Conservation (phyloP, 2,329 filamentous ascomycete species). For the Fusarium albosuccineum region DNA sequence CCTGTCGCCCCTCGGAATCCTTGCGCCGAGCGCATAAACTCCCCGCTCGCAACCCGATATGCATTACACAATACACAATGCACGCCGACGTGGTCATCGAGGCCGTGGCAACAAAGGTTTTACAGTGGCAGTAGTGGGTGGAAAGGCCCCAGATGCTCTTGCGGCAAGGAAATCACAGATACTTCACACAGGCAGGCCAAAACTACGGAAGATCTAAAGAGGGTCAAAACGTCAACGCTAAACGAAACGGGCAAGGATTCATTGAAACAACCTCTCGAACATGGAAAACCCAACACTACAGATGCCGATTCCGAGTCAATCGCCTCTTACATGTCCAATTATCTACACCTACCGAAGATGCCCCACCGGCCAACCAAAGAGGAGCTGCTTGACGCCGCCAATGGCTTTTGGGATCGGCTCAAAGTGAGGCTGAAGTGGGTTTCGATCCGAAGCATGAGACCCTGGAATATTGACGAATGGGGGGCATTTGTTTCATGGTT, state of each 20-base stretch:
- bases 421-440: slow-evolving; percentile 98
- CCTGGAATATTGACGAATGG: slow-evolving; percentile 97
- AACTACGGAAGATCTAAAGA: slow-evolving; percentile 32
- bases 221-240: slow-evolving; percentile 19
- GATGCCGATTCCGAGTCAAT: slow-evolving; percentile 56
- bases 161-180: slow-evolving; percentile 39
- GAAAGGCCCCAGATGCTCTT: slow-evolving; percentile 41
- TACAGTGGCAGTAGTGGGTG: slow-evolving; percentile 33
- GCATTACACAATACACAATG: not conserved
- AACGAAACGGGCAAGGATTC: slow-evolving; percentile 27
- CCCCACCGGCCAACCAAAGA: slow-evolving; percentile 94
- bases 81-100: slow-evolving; percentile 13
- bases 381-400: slow-evolving; percentile 91
- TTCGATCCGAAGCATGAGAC: slow-evolving; percentile 91
- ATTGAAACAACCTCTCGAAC: slow-evolving; percentile 15
- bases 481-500: slow-evolving; percentile 96
- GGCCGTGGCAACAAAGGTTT: slow-evolving; percentile 26
- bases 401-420: slow-evolving; percentile 90
- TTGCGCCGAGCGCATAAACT: slow-evolving; percentile 16
- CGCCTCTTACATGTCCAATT: slow-evolving; percentile 64
- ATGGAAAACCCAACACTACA: slow-evolving; percentile 19
- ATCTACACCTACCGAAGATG: slow-evolving; percentile 74
- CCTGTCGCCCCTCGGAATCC: slow-evolving; percentile 9
- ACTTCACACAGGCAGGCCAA: slow-evolving; percentile 19
- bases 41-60: slow-evolving; percentile 11